These are phyloP conservation scores for Scenedesmus sp. DNA, from an alignment of 163 green algal genomes.

Conservation along the genomic window DNA sequence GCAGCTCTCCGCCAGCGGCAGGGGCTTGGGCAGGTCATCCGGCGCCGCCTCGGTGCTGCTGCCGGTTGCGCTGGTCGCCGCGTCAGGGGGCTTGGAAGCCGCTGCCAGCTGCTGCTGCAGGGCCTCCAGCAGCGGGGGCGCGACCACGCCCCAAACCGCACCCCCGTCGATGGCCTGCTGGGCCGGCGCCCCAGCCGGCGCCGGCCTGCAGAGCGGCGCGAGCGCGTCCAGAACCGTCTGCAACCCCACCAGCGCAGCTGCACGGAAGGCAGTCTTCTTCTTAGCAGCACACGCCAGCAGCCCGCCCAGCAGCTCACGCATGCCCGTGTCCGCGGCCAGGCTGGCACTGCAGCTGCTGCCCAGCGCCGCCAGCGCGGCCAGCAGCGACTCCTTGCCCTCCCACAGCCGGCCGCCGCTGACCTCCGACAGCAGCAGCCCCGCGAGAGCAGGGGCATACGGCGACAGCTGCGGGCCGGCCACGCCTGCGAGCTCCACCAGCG, in stretches of 20 bases:
- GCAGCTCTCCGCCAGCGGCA: conserved; percentile 30
- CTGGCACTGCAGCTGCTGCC: conserved; percentile 42
- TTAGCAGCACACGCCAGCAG: conserved; percentile 14
- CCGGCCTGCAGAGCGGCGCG: not conserved
- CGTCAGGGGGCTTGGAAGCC: not conserved
- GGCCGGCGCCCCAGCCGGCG: not conserved
- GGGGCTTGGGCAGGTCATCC: not conserved
- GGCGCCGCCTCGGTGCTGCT: not conserved
- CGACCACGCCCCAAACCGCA: conserved; percentile 9
- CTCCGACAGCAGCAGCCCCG: conserved; percentile 57
- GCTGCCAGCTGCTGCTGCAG: conserved; percentile 25
- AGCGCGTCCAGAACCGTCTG: conserved; percentile 22
- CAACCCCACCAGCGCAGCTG: conserved; percentile 23
- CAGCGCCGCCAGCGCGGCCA: conserved; percentile 64
- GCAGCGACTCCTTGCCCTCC: conserved; percentile 84
- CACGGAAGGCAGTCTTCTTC: conserved; percentile 26
- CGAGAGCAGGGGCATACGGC: conserved; percentile 28
- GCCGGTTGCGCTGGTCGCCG: too few species aligned
- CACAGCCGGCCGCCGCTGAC: conserved; percentile 70
- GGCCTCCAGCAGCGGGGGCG: conserved; percentile 31
- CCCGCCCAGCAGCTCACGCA: not conserved
- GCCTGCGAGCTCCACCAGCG: conserved; percentile 4
- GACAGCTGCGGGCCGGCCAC: conserved; percentile 46
- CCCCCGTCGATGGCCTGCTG: not conserved
- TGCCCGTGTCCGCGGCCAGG: not conserved